Evolutionary conservation across 1,139 yeast genomes (phyloP), one percentile per base, ranked within the genome.

Genomic region (Geotrichum aggregatum): DNA sequence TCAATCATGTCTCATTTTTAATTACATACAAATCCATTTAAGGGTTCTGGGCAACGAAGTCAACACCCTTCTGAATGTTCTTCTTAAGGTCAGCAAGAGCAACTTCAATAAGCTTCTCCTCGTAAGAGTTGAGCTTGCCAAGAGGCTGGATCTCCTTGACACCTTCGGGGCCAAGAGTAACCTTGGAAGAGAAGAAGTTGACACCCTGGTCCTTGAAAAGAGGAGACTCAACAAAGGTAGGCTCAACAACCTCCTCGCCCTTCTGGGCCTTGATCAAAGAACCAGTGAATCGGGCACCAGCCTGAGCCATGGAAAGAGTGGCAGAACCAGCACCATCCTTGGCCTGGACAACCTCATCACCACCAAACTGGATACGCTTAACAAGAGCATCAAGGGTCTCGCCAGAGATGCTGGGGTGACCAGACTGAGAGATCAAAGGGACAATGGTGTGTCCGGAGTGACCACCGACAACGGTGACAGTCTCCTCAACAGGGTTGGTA

Each of bases 371-470:
- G 68, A 89, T 88, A 73, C 96, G 83, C 77, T 87, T 80, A 66
- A 87, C 79, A 64, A 89, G 78, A 55, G 81, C 78, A 66, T 82
- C 87, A 66, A 83, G 77, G 63, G 77, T 74, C 45, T 62, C 69
- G 60, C 80, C 84, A 33, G 66, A 68, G 49, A 72, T 67, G 54
- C 72, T 72, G 86, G 81, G 52, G 74, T 67, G 47, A 78, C 71
- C 56, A 74, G 77, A 36, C 74, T 49, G 51, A 33, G 95, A 85
- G 67, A 87, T 80, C 63, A 91, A 75, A 62, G 98, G 96, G 54
- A 88, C 94, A 71, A 88, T 88, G 61, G 97, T 87, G 64, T 85
- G 87, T 67, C 97, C 97, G 55, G 96, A 86, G 81, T 91, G 98
- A 59, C 98, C 98, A 60, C 98, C 98, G 62, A 91, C 84, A 59